These are phyloP conservation scores for Baorangia bicolor DNA, from an alignment of 768 basidiomycete genomes.

Conservation along the genomic window DNA sequence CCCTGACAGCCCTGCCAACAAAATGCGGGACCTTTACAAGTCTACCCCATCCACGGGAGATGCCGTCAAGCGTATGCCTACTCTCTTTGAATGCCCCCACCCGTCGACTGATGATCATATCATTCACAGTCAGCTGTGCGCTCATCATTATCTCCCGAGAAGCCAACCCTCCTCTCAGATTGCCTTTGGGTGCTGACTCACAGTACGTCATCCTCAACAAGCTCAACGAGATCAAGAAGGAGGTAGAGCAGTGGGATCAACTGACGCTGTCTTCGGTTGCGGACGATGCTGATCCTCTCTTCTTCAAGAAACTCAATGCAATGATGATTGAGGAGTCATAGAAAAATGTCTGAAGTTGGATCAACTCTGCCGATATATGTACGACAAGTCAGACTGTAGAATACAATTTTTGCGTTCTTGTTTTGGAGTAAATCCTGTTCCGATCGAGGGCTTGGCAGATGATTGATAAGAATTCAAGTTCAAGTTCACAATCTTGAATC, in stretches of 20 bases:
- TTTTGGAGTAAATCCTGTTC: too few relatives aligned
- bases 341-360: too few relatives aligned
- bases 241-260: constrained; percentile 13
- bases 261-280: constrained; percentile 15
- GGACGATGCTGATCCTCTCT: constrained; percentile 16
- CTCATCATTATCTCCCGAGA: constrained; percentile 18
- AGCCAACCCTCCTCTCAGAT: constrained; percentile 18
- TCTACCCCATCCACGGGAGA: neutral
- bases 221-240: too few relatives aligned
- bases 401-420: too few relatives aligned
- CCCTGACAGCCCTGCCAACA: constrained; percentile 15
- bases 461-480: too few relatives aligned
- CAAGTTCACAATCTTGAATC: too few relatives aligned
- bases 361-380: too few relatives aligned
- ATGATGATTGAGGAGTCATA: neutral
- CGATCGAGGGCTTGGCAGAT: too few relatives aligned
- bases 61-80: constrained; percentile 15
- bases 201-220: constrained; percentile 15
- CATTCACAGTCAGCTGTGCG: constrained; percentile 11
- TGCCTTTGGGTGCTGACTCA: constrained; percentile 17
- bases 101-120: neutral
- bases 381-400: too few relatives aligned
- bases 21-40: constrained; percentile 12
- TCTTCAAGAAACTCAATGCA: too few relatives aligned
- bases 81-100: too few relatives aligned